Conservation (phyloP, 345 rosid genomes). For the Passiflora organensis region DNA sequence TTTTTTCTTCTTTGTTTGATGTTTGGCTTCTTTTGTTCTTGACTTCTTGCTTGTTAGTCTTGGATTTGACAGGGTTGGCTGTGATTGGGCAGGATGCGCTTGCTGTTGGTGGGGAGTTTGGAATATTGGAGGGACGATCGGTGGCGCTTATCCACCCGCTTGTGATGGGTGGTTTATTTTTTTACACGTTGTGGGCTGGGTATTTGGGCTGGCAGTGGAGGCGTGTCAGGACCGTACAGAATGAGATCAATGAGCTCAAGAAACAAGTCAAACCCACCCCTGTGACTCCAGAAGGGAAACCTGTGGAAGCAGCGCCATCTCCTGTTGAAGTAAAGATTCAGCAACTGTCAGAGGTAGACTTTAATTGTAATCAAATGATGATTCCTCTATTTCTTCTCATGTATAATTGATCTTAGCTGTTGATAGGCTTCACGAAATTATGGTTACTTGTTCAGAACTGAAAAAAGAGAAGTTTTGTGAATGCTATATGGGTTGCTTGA, state of each 20-base stretch:
- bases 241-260: slow-evolving; percentile 62
- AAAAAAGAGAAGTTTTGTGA: not conserved
- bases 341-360: slow-evolving; percentile 55
- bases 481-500: not conserved
- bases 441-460: too few relatives aligned
- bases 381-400: not conserved
- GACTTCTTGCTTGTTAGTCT: too few relatives aligned
- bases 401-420: not conserved
- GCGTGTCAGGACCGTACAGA: slow-evolving; percentile 70
- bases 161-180: slow-evolving; percentile 58
- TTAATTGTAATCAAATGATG: not conserved
- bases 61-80: too few relatives aligned
- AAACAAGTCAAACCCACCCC: slow-evolving; percentile 63
- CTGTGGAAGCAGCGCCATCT: slow-evolving; percentile 48
- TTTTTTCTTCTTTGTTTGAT: too few relatives aligned
- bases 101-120: slow-evolving; percentile 73
- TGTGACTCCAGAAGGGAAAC: slow-evolving; percentile 57
- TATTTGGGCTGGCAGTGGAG: slow-evolving; percentile 98
- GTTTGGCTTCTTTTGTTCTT: not conserved
- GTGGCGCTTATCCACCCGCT: slow-evolving; percentile 68
- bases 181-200: slow-evolving; percentile 62
- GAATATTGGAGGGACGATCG: slow-evolving; percentile 79
- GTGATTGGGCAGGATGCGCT: slow-evolving; percentile 70
- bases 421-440: too few relatives aligned
- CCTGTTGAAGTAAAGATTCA: slow-evolving; percentile 47